A percentile compares a stretch with the other conserved stretches of the same genome.
Conservation (phyloP, 148 eudicot species). For the Cornus controversa region DNA sequence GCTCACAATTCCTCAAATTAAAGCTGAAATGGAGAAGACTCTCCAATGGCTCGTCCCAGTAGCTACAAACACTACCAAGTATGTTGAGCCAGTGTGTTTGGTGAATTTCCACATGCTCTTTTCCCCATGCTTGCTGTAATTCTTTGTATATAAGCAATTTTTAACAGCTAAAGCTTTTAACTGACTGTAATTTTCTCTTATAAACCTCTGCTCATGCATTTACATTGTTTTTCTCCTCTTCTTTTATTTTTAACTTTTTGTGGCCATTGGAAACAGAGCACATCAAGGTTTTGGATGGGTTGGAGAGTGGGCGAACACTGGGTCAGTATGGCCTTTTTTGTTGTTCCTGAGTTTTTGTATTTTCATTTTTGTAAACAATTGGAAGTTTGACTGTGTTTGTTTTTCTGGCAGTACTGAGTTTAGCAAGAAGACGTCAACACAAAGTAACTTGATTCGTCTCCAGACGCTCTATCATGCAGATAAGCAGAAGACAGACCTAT, state of each 20-base stretch:
- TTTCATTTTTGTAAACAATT: not conserved
- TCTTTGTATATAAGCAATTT: not conserved
- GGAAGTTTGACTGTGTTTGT: not conserved
- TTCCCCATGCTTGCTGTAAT: not conserved
- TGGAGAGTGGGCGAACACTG: constrained; percentile 95
- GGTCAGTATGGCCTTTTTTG: constrained; percentile 40
- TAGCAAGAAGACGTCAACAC: constrained; percentile 50
- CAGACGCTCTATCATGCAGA: constrained; percentile 91
- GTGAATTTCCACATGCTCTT: not conserved
- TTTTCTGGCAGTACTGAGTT: constrained; percentile 55
- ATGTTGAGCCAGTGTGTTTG: constrained; percentile 18
- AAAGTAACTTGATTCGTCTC: constrained; percentile 48
- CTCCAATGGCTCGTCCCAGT: constrained; percentile 97
- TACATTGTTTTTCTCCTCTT: not conserved
- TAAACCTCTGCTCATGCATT: not conserved
- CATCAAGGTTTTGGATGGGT: constrained; percentile 99
- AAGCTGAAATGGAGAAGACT: constrained; percentile 89
- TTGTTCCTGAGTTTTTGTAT: not conserved
- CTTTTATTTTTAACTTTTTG: not conserved
- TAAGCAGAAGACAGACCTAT: constrained; percentile 56
- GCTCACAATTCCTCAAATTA: constrained; percentile 75
- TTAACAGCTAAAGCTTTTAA: too few relatives aligned
- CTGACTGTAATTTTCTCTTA: not conserved
- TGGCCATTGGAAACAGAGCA: constrained; percentile 44
- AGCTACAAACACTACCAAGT: constrained; percentile 84